Conservation (phyloP, 1,284 basidiomycete species). For the Austroboletus niveus region DNA sequence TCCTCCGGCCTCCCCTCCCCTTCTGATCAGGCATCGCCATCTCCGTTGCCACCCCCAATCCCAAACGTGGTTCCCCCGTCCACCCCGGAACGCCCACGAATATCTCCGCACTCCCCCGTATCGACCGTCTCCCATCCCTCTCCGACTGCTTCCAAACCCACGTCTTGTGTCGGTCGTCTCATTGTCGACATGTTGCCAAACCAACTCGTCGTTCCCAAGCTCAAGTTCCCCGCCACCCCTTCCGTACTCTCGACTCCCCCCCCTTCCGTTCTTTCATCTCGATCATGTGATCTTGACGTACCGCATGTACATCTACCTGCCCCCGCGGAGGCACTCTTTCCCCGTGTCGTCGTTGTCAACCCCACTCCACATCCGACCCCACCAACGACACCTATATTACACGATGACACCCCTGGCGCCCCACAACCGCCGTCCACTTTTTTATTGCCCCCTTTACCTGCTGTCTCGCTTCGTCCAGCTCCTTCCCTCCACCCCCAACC, state of each 20-base stretch:
- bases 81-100: conserved; percentile 31
- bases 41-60: conserved; percentile 25
- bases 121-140: conserved; percentile 20
- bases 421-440: conserved; percentile 27
- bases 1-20: conserved; percentile 26
- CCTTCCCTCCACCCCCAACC: not conserved
- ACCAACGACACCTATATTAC: conserved; percentile 45
- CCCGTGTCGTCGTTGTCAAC: conserved; percentile 55
- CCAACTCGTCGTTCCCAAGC: conserved; percentile 23
- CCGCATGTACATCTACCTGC: conserved; percentile 26
- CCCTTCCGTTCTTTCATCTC: conserved; percentile 1
- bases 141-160: conserved; percentile 29
- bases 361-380: conserved; percentile 57
- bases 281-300: conserved; percentile 11
- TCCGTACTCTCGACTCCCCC: conserved; percentile 4
- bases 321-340: conserved; percentile 30
- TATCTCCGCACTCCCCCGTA: conserved; percentile 18
- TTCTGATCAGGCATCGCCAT: conserved; percentile 30
- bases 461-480: conserved; percentile 15
- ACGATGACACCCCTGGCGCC: conserved; percentile 12
- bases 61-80: conserved; percentile 20
- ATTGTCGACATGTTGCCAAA: conserved; percentile 56
- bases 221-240: conserved; percentile 2
- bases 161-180: conserved; percentile 46
- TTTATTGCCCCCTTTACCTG: conserved; percentile 32